Percentiles rank a stretch among this genome's conserved stretches.
phyloP scores from a whole-genome alignment of 305 asterid genomes.

The Solanum hybrid region DNA sequence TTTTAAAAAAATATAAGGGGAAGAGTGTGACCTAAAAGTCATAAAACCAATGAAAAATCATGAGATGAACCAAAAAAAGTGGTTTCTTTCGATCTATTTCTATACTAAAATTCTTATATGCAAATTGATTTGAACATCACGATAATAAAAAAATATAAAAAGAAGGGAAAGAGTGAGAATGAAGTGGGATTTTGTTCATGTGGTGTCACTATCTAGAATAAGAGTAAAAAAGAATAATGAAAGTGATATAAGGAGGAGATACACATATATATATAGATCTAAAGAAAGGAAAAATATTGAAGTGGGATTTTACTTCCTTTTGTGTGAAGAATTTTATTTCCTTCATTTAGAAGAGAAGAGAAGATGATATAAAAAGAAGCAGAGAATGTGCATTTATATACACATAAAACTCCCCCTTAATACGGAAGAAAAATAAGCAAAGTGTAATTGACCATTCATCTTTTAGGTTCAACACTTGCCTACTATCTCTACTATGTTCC shows the following conservation, averaged over 20 bases:
- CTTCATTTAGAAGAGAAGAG: not conserved
- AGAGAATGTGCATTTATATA: conserved; percentile 12
- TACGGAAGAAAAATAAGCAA: conserved; percentile 9
- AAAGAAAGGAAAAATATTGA: not conserved
- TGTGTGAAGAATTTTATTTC: not conserved
- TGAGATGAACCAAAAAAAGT: not conserved
- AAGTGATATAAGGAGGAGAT: not conserved
- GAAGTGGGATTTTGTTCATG: not conserved
- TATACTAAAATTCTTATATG: not conserved
- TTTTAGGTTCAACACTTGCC: not conserved
- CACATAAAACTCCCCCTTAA: not conserved
- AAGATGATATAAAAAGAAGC: not conserved
- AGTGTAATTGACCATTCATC: conserved; percentile 17
- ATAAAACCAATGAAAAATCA: not conserved
- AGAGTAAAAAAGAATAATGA: not conserved
- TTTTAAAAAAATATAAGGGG: not conserved
- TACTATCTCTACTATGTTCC: no score
- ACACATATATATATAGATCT: conserved; percentile 26
- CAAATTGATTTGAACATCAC: not conserved
- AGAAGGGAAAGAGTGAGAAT: not conserved
- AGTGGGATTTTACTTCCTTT: not conserved
- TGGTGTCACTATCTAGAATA: not conserved
- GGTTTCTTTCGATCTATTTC: not conserved
- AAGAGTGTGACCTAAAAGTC: not conserved
- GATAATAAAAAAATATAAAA: not conserved